Percentiles rank a stretch among this genome's conserved stretches.
phyloP scores from a whole-genome alignment of 78 protist genomes.

The Chrysochromulina parva region DNA sequence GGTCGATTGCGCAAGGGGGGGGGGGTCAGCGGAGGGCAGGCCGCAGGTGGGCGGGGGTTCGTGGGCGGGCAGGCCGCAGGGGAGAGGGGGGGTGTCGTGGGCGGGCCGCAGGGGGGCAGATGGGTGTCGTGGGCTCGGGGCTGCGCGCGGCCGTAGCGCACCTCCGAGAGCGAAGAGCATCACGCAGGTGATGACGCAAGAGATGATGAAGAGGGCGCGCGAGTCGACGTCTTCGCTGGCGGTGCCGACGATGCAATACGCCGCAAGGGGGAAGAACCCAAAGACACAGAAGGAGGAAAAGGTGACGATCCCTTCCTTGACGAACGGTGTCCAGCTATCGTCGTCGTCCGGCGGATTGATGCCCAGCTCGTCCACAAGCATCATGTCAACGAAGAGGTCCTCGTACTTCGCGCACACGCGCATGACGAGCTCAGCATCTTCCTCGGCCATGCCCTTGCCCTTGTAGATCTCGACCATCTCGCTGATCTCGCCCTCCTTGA shows the following conservation, averaged over 20 bases:
- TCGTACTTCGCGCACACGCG: constrained; percentile 25
- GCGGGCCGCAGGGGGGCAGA: too few species aligned
- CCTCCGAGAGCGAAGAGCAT: constrained; percentile 59
- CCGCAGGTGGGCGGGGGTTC: too few species aligned
- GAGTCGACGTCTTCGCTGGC: constrained; percentile 20
- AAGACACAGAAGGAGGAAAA: constrained; percentile 27
- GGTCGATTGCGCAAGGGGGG: too few species aligned
- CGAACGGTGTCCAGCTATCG: neutral
- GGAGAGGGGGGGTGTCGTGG: too few species aligned
- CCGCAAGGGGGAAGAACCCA: neutral
- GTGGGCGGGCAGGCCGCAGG: too few species aligned
- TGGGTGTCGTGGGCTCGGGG: too few species aligned
- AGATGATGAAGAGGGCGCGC: constrained; percentile 49
- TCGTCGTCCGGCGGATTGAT: constrained; percentile 40
- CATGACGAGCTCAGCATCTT: constrained; percentile 50
- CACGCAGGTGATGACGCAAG: constrained; percentile 41
- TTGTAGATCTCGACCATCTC: constrained; percentile 69
- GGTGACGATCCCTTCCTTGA: neutral
- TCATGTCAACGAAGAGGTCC: constrained; percentile 32
- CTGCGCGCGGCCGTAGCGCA: too few species aligned
- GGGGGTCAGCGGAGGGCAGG: too few species aligned
- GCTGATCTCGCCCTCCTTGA: constrained; percentile 56
- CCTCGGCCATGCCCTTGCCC: constrained; percentile 62
- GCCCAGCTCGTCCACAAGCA: constrained; percentile 62
- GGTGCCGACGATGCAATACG: constrained; percentile 1